phyloP scores from a whole-genome alignment of 495 filamentous ascomycete genomes.

The Acidomyces sp. region DNA sequence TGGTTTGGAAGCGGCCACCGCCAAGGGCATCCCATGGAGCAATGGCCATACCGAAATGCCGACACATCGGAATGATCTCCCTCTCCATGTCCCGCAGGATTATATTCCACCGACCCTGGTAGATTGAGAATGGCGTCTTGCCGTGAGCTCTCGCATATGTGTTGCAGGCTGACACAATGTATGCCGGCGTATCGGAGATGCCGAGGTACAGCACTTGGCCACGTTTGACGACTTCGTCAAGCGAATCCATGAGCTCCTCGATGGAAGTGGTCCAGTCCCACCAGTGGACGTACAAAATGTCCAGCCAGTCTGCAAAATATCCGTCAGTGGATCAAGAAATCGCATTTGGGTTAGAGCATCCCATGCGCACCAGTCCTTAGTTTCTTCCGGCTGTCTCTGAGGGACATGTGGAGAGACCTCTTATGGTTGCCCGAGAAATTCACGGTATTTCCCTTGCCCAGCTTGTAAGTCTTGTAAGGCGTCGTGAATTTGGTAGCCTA shows the following conservation, averaged over 20 bases:
- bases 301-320: constrained; percentile 44
- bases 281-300: constrained; percentile 37
- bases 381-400: constrained; percentile 44
- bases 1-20: constrained; percentile 27
- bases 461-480: constrained; percentile 14
- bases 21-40: constrained; percentile 30
- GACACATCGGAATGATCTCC: constrained; percentile 37
- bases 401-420: constrained; percentile 40
- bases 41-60: constrained; percentile 26
- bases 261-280: constrained; percentile 31
- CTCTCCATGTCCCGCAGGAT: constrained; percentile 35
- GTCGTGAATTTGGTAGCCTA: too few relatives aligned
- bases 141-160: constrained; percentile 27
- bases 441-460: constrained; percentile 16
- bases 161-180: constrained; percentile 29
- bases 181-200: constrained; percentile 31
- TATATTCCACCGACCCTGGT: constrained; percentile 52
- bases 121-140: constrained; percentile 49
- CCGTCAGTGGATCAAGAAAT: too few relatives aligned
- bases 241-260: constrained; percentile 29
- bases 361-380: constrained; percentile 36
- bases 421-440: constrained; percentile 46
- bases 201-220: constrained; percentile 32
- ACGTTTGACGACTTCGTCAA: constrained; percentile 25
- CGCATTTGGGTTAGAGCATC: too few relatives aligned